Evolutionary conservation across 768 basidiomycete species (phyloP).

Genomic region (Suillus decipiens): DNA sequence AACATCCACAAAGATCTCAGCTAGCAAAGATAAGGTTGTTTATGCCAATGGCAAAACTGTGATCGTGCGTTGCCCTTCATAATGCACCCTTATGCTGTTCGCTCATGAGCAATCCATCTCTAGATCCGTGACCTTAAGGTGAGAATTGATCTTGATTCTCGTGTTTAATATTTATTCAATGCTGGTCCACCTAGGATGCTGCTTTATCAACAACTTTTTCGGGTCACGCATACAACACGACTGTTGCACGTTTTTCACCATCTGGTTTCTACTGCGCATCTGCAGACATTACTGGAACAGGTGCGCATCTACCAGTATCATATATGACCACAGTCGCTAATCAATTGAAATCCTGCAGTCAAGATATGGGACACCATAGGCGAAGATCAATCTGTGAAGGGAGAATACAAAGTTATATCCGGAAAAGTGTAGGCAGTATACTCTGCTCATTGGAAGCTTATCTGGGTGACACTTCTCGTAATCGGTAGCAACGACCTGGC

Average conservation of each 20-base stretch:
- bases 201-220: conserved; percentile 63
- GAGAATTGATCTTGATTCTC: conserved; percentile 20
- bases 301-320: conserved; percentile 40
- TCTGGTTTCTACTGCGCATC: conserved; percentile 96
- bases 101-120: neutral
- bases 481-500: conserved; percentile 82
- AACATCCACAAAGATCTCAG: conserved; percentile 69
- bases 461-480: neutral
- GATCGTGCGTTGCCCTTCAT: conserved; percentile 59
- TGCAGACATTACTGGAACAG: conserved; percentile 79
- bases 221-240: conserved; percentile 82
- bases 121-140: conserved; percentile 88
- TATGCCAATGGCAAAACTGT: conserved; percentile 86
- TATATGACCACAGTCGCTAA: neutral
- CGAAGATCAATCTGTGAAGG: conserved; percentile 80
- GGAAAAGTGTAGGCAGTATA: conserved; percentile 60
- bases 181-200: conserved; percentile 54
- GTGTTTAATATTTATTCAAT: neutral
- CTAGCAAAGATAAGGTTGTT: conserved; percentile 76
- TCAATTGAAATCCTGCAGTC: conserved; percentile 44
- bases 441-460: neutral
- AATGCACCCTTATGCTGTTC: conserved; percentile 2
- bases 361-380: conserved; percentile 93
- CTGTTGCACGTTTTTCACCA: conserved; percentile 89
- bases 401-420: conserved; percentile 73